A percentile compares a stretch with the other conserved stretches of the same genome.
Evolutionary conservation across 306 rosid genomes (phyloP).

Genomic region (Hippophae rhamnoides): DNA sequence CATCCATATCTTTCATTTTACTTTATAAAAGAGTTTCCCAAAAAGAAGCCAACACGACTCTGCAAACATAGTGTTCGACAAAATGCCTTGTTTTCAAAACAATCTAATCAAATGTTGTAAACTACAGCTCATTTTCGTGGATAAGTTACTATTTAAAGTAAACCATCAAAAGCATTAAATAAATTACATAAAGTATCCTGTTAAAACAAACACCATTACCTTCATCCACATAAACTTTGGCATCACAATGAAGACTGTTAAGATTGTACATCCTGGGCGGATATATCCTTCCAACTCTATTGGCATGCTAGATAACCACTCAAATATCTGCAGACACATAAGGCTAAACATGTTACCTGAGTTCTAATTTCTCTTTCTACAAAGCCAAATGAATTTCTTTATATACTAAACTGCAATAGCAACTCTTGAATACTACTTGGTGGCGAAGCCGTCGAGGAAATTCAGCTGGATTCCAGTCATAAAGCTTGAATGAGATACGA

Average conservation of each 20-base stretch:
- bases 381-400: slow-evolving; percentile 14
- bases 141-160: too few species aligned
- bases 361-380: slow-evolving; percentile 10
- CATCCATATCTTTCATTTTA: too few species aligned
- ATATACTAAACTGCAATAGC: slow-evolving; percentile 73
- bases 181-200: slow-evolving; percentile 4
- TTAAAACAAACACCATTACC: slow-evolving; percentile 32
- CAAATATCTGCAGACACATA: slow-evolving; percentile 64
- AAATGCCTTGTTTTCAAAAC: too few species aligned
- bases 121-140: too few species aligned
- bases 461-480: slow-evolving; percentile 99
- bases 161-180: background rate
- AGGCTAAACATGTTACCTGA: slow-evolving; percentile 34
- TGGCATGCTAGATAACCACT: slow-evolving; percentile 95
- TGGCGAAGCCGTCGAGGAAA: slow-evolving; percentile 97
- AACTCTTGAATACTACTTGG: slow-evolving; percentile 76
- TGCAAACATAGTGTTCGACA: too few species aligned
- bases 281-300: slow-evolving; percentile 97
- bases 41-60: too few species aligned
- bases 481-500: slow-evolving; percentile 94
- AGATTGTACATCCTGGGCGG: slow-evolving; percentile 91
- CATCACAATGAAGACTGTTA: slow-evolving; percentile 84
- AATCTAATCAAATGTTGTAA: too few species aligned
- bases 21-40: too few species aligned
- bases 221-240: slow-evolving; percentile 86